Percentiles rank a stretch among this genome's conserved stretches.
phyloP scores from a whole-genome alignment of 768 basidiomycete species.

The Russula compacta region DNA sequence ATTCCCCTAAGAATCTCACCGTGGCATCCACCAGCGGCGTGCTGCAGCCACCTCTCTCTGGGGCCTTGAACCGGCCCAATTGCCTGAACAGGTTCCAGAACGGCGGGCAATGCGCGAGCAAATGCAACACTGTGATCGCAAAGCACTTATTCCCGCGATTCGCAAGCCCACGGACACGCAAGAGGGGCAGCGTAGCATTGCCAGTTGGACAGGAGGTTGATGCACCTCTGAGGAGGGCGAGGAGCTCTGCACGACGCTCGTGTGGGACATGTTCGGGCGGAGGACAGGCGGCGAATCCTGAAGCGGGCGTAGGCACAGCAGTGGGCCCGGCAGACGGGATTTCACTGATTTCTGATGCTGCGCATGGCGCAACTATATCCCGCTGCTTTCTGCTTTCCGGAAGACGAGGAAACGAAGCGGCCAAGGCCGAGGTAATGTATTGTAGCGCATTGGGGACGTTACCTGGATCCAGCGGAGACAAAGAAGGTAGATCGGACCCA shows the following conservation, averaged over 20 bases:
- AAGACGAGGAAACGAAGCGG: neutral
- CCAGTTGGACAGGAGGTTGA: conserved; percentile 20
- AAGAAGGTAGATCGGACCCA: too few relatives aligned
- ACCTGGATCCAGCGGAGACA: neutral
- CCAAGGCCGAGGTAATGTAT: neutral
- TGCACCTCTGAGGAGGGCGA: conserved; percentile 41
- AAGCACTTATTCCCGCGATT: conserved; percentile 98
- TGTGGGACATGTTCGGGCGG: conserved; percentile 26
- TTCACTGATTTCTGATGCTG: neutral
- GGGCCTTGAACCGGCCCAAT: conserved; percentile 44
- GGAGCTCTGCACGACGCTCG: conserved; percentile 36
- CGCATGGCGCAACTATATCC: neutral
- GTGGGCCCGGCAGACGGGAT: neutral
- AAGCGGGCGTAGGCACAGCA: neutral
- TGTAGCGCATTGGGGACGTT: neutral
- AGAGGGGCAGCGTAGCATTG: conserved; percentile 25
- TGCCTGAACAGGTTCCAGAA: conserved; percentile 73
- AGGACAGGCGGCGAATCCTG: conserved; percentile 38
- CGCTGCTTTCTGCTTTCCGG: neutral
- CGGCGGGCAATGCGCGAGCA: conserved; percentile 77
- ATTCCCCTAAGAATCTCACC: conserved; percentile 73
- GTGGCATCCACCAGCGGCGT: conserved; percentile 61
- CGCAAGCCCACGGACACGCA: conserved; percentile 71
- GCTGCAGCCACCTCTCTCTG: conserved; percentile 21
- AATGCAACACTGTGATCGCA: conserved; percentile 88